Conservation (phyloP, 2,329 filamentous ascomycete genomes). For the Dothidotthia symphoricarpi region DNA sequence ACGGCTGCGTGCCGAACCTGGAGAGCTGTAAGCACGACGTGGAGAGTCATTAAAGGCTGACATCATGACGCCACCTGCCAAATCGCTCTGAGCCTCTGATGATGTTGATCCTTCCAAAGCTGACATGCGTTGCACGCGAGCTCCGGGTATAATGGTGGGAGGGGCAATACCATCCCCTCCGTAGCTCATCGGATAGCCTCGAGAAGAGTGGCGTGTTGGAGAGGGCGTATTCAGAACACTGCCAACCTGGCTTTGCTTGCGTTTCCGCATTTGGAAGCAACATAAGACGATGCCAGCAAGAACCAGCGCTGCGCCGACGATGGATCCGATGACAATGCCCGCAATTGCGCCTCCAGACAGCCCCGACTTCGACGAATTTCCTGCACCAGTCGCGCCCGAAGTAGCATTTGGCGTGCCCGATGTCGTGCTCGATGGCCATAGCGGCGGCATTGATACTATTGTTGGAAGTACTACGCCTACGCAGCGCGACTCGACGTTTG, state of each 20-base stretch:
- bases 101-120: conserved; percentile 75
- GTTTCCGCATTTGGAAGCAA: conserved; percentile 60
- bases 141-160: conserved; percentile 67
- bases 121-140: conserved; percentile 92
- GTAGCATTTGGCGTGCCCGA: conserved; percentile 52
- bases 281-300: conserved; percentile 59
- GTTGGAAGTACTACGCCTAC: conserved; percentile 73
- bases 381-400: conserved; percentile 27
- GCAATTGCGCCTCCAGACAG: conserved; percentile 87
- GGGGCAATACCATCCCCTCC: conserved; percentile 40
- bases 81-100: conserved; percentile 46
- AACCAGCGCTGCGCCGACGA: conserved; percentile 70
- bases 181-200: conserved; percentile 41
- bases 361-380: conserved; percentile 42
- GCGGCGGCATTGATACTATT: conserved; percentile 59
- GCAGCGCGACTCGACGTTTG: conserved; percentile 72
- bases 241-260: conserved; percentile 60
- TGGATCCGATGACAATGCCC: conserved; percentile 79
- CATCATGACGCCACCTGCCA: conserved; percentile 22
- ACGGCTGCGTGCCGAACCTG: conserved; percentile 59
- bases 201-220: conserved; percentile 49
- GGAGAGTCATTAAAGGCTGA: conserved; percentile 24
- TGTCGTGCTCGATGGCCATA: conserved; percentile 60
- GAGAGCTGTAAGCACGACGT: conserved; percentile 55
- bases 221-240: conserved; percentile 89